Percentiles rank a stretch among this genome's conserved stretches.
These are phyloP conservation scores for Xylaria scruposa DNA, from an alignment of 495 filamentous ascomycete genomes.

Conservation along the genomic window DNA sequence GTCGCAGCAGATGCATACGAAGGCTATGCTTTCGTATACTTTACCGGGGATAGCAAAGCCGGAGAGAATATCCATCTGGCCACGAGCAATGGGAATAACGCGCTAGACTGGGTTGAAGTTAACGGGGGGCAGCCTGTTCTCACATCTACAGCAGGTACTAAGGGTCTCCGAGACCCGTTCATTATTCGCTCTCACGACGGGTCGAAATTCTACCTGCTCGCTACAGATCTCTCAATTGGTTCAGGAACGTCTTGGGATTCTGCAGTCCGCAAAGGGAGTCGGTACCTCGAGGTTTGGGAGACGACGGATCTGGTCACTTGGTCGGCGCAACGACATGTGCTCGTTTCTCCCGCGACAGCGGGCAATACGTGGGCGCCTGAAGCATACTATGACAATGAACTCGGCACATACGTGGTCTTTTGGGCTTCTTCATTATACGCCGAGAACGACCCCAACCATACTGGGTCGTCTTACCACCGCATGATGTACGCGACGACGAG, in stretches of 20 bases:
- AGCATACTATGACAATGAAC: conserved; percentile 31
- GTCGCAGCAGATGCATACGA: conserved; percentile 23
- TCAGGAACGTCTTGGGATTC: conserved; percentile 35
- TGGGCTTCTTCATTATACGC: conserved; percentile 35
- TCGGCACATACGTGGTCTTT: conserved; percentile 33
- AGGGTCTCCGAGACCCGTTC: conserved; percentile 36
- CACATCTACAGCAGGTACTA: conserved; percentile 28
- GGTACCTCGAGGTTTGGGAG: conserved; percentile 37
- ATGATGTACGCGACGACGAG: conserved; percentile 32
- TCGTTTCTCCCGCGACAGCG: conserved; percentile 30
- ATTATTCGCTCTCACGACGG: conserved; percentile 32
- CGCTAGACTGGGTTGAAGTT: conserved; percentile 32
- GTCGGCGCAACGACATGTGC: conserved; percentile 35
- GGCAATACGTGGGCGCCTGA: conserved; percentile 38
- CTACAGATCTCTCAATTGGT: conserved; percentile 35
- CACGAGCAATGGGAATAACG: conserved; percentile 33
- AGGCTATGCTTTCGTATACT: conserved; percentile 35
- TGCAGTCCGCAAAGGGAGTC: conserved; percentile 29
- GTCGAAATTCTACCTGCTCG: conserved; percentile 34
- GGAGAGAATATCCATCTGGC: conserved; percentile 36
- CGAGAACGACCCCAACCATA: conserved; percentile 25
- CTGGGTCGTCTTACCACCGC: conserved; percentile 29
- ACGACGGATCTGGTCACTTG: conserved; percentile 30
- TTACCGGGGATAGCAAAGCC: conserved; percentile 24
- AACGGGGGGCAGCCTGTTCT: conserved; percentile 28